phyloP scores from a whole-genome alignment of 208 protist genomes.

The Herpetomonas muscarum region DNA sequence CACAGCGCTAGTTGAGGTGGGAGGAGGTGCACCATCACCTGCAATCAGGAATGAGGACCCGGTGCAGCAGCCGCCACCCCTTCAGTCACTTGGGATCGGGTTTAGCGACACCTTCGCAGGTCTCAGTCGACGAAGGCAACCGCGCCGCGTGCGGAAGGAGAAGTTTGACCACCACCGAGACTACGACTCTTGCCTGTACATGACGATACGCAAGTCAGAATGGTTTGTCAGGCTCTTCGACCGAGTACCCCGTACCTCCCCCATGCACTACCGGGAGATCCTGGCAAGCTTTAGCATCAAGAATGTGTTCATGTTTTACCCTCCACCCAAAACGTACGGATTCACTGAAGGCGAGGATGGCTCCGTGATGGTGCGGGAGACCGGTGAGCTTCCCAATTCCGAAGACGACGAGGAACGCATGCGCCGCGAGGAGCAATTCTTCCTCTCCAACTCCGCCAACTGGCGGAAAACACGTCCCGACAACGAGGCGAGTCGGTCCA shows the following conservation, averaged over 20 bases:
- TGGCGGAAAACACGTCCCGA: too few relatives aligned
- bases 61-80: not conserved
- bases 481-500: too few relatives aligned
- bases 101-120: too few relatives aligned
- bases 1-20: too few relatives aligned
- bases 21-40: too few relatives aligned
- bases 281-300: conserved; percentile 41
- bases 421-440: not conserved
- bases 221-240: conserved; percentile 17
- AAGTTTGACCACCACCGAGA: conserved; percentile 29
- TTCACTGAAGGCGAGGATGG: conserved; percentile 21
- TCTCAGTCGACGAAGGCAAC: too few relatives aligned
- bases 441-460: too few relatives aligned
- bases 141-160: too few relatives aligned
- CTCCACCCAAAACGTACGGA: conserved; percentile 33
- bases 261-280: conserved; percentile 16
- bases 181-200: conserved; percentile 37
- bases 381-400: conserved; percentile 5
- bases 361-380: conserved; percentile 16
- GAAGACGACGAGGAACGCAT: conserved; percentile 13
- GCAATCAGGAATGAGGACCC: too few relatives aligned
- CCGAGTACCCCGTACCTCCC: conserved; percentile 15
- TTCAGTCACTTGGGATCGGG: not conserved
- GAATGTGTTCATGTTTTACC: conserved; percentile 53
- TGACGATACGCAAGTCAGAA: conserved; percentile 21